phyloP scores from a whole-genome alignment of 352 stramenopile species.

The Blastocystis sp. region DNA sequence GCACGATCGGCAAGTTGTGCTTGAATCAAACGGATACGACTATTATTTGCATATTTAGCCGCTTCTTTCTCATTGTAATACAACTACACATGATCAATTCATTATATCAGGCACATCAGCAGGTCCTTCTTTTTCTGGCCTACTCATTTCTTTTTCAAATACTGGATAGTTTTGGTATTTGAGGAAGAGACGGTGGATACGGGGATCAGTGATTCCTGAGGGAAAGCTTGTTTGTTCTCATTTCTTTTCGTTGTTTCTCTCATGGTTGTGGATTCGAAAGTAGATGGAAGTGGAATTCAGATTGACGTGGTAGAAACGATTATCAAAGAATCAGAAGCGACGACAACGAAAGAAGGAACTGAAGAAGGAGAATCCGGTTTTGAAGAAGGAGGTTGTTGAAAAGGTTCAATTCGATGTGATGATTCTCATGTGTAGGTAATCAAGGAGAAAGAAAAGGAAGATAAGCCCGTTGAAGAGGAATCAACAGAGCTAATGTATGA shows the following conservation, averaged over 20 bases:
- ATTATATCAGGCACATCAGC: background rate
- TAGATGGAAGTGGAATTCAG: background rate
- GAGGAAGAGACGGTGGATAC: background rate
- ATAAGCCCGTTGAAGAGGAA: background rate
- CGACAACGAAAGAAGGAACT: constrained; percentile 48
- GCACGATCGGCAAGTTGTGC: constrained; percentile 86
- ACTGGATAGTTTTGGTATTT: background rate
- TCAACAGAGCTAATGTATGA: background rate
- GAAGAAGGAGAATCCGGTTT: constrained; percentile 29
- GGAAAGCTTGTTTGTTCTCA: background rate
- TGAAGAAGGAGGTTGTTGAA: constrained; percentile 14
- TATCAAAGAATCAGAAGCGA: constrained; percentile 58
- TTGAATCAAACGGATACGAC: constrained; percentile 84
- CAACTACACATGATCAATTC: constrained; percentile 67
- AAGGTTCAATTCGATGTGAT: background rate
- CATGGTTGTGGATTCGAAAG: background rate
- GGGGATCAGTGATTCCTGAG: background rate
- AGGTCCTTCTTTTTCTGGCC: constrained; percentile 41
- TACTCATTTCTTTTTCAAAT: background rate
- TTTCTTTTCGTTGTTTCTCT: background rate
- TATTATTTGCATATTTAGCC: constrained; percentile 83
- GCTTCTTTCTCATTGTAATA: constrained; percentile 85
- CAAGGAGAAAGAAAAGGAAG: background rate
- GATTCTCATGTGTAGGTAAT: background rate
- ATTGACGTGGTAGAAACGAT: background rate